phyloP scores from a whole-genome alignment of 768 basidiomycete species.

The Paxillus involutus region DNA sequence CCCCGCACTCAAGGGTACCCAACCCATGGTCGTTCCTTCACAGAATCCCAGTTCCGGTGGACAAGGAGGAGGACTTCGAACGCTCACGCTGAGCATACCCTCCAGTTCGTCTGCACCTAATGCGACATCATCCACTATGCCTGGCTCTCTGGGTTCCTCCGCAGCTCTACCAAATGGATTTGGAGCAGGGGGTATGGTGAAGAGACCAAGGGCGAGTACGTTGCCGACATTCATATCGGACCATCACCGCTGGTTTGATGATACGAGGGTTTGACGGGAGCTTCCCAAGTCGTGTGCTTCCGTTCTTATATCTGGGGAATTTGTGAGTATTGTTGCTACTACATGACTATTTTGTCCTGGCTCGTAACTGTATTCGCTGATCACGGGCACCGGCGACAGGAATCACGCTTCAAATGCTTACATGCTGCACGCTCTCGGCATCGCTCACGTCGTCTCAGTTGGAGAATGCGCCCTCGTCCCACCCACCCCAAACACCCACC shows the following conservation, averaged over 20 bases:
- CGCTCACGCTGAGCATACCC: constrained; percentile 19
- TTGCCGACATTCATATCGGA: constrained; percentile 64
- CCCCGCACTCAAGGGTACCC: constrained; percentile 7
- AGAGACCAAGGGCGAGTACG: constrained; percentile 70
- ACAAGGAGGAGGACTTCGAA: constrained; percentile 16
- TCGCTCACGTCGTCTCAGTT: constrained; percentile 96
- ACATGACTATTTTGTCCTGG: not conserved
- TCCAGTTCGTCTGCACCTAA: constrained; percentile 16
- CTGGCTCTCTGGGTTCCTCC: not conserved
- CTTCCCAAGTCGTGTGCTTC: constrained; percentile 90
- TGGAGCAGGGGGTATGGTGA: constrained; percentile 21
- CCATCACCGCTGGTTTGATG: constrained; percentile 94
- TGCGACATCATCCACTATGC: constrained; percentile 1
- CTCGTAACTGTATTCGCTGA: not conserved
- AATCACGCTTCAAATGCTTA: constrained; percentile 93
- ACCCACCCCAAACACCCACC: constrained; percentile 49
- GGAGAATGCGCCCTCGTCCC: constrained; percentile 92
- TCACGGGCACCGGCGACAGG: constrained; percentile 36
- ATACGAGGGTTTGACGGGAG: constrained; percentile 91
- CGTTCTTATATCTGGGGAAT: constrained; percentile 93
- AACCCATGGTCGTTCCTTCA: constrained; percentile 1
- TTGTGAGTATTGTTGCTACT: constrained; percentile 55
- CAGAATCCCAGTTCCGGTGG: constrained; percentile 1
- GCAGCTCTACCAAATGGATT: not conserved
- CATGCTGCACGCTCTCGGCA: constrained; percentile 94